These are phyloP conservation scores for Kondoa malvinella DNA, from an alignment of 768 basidiomycete species.

Conservation along the genomic window DNA sequence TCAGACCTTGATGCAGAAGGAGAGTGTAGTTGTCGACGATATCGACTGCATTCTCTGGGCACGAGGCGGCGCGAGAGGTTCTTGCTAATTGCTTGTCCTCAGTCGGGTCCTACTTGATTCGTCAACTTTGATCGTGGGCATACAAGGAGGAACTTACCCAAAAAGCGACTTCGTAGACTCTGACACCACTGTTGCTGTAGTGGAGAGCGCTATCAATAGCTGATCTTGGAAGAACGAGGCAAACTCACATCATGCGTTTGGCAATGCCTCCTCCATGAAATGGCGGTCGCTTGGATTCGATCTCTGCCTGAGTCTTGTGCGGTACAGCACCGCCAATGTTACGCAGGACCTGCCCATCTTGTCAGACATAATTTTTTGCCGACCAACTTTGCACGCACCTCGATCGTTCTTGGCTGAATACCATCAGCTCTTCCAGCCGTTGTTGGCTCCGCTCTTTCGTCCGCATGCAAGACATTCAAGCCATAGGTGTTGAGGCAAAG, in stretches of 20 bases:
- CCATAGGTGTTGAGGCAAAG: conserved; percentile 25
- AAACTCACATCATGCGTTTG: conserved; percentile 25
- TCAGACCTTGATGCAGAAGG: conserved; percentile 28
- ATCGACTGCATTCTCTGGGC: conserved; percentile 27
- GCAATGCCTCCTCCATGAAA: conserved; percentile 17
- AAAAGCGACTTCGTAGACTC: conserved; percentile 28
- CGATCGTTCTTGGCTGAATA: no score
- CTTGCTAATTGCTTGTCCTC: conserved; percentile 21
- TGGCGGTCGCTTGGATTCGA: conserved; percentile 19
- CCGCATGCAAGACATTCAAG: conserved; percentile 25
- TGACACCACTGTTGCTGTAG: no score
- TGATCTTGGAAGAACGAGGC: no score
- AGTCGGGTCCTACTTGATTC: conserved; percentile 19
- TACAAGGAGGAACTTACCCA: conserved; percentile 16
- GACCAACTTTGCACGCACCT: not conserved
- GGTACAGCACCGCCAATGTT: conserved; percentile 24
- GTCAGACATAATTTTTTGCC: not conserved
- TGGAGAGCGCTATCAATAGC: no score
- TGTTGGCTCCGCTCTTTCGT: conserved; percentile 9
- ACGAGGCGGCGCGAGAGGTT: conserved; percentile 27
- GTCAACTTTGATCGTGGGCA: not conserved
- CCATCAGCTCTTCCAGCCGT: conserved; percentile 22
- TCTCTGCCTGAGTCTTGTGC: conserved; percentile 6
- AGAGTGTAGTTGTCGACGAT: conserved; percentile 26
- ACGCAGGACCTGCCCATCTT: conserved; percentile 20